A percentile compares a stretch with the other conserved stretches of the same genome.
Conservation (phyloP, 2,329 filamentous ascomycete genomes). For the Pseudogymnoascus sp. region DNA sequence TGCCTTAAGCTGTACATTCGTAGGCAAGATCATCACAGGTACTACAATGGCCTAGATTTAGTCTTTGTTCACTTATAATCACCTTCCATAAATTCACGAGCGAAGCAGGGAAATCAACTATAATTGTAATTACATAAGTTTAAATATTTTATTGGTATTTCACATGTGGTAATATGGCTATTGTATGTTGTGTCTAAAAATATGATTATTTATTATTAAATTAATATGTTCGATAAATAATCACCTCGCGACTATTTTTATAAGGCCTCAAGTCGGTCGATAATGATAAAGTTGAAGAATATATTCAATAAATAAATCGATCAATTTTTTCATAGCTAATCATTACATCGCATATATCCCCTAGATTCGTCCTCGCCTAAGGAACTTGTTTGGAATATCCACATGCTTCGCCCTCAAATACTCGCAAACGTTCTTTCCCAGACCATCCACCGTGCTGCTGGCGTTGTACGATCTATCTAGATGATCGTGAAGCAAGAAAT, state of each 20-base stretch:
- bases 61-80: too few relatives aligned
- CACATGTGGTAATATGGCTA: too few relatives aligned
- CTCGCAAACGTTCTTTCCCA: conserved; percentile 20
- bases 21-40: too few relatives aligned
- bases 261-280: not conserved
- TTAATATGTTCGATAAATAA: not conserved
- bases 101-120: too few relatives aligned
- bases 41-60: too few relatives aligned
- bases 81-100: too few relatives aligned
- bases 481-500: conserved; percentile 27
- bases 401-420: conserved; percentile 19
- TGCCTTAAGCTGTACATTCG: too few relatives aligned
- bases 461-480: conserved; percentile 22
- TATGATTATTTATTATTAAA: not conserved
- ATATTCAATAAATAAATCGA: not conserved
- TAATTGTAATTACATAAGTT: too few relatives aligned
- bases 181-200: too few relatives aligned
- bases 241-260: not conserved
- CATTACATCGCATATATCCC: not conserved
- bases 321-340: not conserved
- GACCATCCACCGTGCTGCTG: conserved; percentile 20
- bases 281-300: not conserved
- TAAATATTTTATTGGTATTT: too few relatives aligned
- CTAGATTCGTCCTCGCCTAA: conserved; percentile 18
- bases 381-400: conserved; percentile 19